phyloP scores from a whole-genome alignment of 116 monocot species.

The Zostera marina region DNA sequence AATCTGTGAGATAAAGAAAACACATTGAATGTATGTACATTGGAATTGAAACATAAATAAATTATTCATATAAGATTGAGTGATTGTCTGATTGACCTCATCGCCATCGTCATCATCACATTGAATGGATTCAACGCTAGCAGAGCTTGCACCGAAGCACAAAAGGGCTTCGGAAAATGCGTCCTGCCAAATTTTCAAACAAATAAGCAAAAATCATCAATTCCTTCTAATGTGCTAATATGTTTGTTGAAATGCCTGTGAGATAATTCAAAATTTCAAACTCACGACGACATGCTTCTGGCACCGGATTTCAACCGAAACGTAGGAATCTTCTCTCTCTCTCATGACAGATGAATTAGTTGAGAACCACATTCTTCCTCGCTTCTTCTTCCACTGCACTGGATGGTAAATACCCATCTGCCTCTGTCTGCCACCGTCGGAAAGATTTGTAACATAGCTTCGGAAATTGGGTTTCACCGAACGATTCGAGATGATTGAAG shows the following conservation, averaged over 20 bases:
- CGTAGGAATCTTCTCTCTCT: background rate
- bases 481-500: background rate
- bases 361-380: background rate
- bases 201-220: background rate
- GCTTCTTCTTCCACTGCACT: background rate
- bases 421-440: background rate
- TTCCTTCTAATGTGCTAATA: background rate
- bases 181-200: constrained; percentile 19
- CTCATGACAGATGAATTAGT: background rate
- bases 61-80: background rate
- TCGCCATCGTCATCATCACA: constrained; percentile 22
- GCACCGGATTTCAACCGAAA: constrained; percentile 26
- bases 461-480: background rate
- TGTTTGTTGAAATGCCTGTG: too few species aligned
- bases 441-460: background rate
- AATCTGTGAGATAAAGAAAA: constrained; percentile 28
- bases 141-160: constrained; percentile 85
- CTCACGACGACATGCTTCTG: constrained; percentile 24
- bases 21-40: background rate
- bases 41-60: background rate
- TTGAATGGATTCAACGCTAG: too few species aligned
- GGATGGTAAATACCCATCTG: background rate
- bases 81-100: constrained; percentile 44
- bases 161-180: constrained; percentile 63
- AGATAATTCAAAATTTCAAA: background rate